A percentile compares a stretch with the other conserved stretches of the same genome.
Evolutionary conservation across 306 rosid species (phyloP).

Genomic region (Fragaria nilgerrensis): DNA sequence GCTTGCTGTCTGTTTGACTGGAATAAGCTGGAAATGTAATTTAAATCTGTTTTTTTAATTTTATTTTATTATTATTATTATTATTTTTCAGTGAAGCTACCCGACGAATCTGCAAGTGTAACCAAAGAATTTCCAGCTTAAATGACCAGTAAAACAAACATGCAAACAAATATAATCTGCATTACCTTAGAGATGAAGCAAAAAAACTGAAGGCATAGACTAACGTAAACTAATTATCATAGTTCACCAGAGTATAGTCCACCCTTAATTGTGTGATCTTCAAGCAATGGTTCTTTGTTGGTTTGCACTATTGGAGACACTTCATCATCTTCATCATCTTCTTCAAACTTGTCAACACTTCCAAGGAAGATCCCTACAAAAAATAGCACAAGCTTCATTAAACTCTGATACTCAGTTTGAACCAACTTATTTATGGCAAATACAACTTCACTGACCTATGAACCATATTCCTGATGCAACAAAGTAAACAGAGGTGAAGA

Average conservation of each 20-base stretch:
- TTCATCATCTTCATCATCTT: conserved; percentile 41
- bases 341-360: conserved; percentile 37
- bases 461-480: conserved; percentile 78
- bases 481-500: conserved; percentile 67
- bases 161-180: background rate
- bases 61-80: no score
- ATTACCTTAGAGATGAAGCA: background rate
- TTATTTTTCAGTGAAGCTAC: background rate
- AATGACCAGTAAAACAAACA: background rate
- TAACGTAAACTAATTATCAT: conserved; percentile 25
- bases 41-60: no score
- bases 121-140: background rate
- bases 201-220: background rate
- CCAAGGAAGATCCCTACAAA: conserved; percentile 59
- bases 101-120: background rate
- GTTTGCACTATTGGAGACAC: conserved; percentile 29
- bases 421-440: conserved; percentile 14
- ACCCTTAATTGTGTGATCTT: conserved; percentile 30
- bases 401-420: conserved; percentile 8
- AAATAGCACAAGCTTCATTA: conserved; percentile 16
- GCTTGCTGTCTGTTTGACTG: conserved; percentile 13
- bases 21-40: conserved; percentile 23
- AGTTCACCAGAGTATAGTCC: conserved; percentile 26
- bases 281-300: conserved; percentile 60
- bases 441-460: conserved; percentile 48